Evolutionary conservation across 768 basidiomycete species (phyloP).

Genomic region (Boletus pseudo-olivaceus): DNA sequence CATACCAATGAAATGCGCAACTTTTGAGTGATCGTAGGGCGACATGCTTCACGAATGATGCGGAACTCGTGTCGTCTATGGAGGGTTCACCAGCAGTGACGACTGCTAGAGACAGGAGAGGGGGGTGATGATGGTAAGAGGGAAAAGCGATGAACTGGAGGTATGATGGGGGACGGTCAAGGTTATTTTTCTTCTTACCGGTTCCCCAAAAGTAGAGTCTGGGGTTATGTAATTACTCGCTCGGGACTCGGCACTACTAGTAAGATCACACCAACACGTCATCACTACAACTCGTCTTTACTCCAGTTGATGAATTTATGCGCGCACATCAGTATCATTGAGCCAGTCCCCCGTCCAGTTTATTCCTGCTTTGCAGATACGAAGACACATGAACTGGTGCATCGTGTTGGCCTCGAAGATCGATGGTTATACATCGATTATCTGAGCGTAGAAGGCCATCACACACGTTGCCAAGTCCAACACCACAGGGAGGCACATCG

Average conservation of each 20-base stretch:
- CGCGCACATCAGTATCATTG: not conserved
- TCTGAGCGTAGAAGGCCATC: not conserved
- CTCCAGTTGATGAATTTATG: not conserved
- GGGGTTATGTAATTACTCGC: conserved; percentile 29
- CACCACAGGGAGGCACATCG: conserved; percentile 29
- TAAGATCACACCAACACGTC: too few species aligned
- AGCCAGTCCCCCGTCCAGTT: not conserved
- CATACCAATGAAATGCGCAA: conserved; percentile 62
- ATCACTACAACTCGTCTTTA: not conserved
- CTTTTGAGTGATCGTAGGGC: conserved; percentile 54
- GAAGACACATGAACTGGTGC: not conserved
- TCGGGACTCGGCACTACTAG: too few species aligned
- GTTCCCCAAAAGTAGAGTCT: conserved; percentile 31
- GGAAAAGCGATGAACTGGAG: conserved; percentile 3
- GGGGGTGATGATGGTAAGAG: conserved; percentile 21
- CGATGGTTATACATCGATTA: conserved; percentile 13
- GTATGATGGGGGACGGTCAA: conserved; percentile 9
- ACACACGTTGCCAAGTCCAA: not conserved
- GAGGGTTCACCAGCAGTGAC: not conserved
- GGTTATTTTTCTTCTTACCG: conserved; percentile 18
- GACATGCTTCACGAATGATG: conserved; percentile 21
- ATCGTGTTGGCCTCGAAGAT: conserved; percentile 13
- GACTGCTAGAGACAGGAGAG: conserved; percentile 5
- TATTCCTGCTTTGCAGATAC: not conserved
- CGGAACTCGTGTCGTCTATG: conserved; percentile 7